Evolutionary conservation across 164 flowering plant species (phyloP), one percentile per base, ranked within the genome.

Genomic region (Nymphaea thermarum): DNA sequence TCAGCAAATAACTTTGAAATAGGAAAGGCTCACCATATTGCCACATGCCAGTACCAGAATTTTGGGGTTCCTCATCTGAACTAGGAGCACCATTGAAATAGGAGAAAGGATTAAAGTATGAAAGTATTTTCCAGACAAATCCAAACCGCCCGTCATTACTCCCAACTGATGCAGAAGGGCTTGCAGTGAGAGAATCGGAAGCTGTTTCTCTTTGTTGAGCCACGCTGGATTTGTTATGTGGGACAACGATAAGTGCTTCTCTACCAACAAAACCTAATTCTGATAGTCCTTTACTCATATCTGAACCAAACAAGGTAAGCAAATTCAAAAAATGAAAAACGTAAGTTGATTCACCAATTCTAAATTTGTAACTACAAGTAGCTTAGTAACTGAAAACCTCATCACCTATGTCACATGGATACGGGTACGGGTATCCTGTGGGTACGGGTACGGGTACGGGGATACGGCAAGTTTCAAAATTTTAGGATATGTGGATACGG

Each of bases 161-260:
- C 42, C 10, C 75, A 73, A 41, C 72, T 43, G 81, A 73, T 68
- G 7, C 55, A 47, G 79, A 69, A 76, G 73, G 36, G 72, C 25
- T 71, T 62, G 69, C n/a, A n/a, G 6, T 51, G 57, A 64, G 77
- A 42, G 63, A 64, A 36, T 42, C 47, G 14, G 77, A 68, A 5
- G 73, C 65, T 44, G 83, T 70, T 60, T 57, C 73, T 57, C 73
- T 81, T 73, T 66, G 67, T 17, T 43, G 60, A 43, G 70, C 44
- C 51, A 66, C 60, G 4, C 63, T 64, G 25, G 69, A 72, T 71
- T 65, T 70, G 62, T 73, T 68, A 66, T 68, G 82, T 67, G 89
- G 88, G 79, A 91, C 87, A 73, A 86, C 85, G 53, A 89, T 78
- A 71, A 91, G 70, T 70, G 91, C 87, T 72, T 91, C 96, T 71